Percentiles rank a stretch among this genome's conserved stretches.
These are phyloP conservation scores for Papiliotrema flavescens DNA, from an alignment of 1,284 basidiomycete species.

Conservation along the genomic window DNA sequence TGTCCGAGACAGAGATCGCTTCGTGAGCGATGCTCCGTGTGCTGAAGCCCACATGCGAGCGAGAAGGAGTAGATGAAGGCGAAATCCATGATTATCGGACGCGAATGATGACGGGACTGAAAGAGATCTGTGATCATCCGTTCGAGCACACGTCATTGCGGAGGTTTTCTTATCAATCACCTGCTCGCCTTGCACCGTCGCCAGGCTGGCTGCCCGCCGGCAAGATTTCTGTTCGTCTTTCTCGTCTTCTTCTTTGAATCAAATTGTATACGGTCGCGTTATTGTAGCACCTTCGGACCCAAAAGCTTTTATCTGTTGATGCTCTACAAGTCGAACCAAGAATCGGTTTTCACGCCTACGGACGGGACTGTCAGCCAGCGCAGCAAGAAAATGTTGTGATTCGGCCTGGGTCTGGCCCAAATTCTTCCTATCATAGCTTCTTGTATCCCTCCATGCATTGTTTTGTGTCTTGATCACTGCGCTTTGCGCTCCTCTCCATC, in stretches of 20 bases:
- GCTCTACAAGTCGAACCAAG: conserved; percentile 35
- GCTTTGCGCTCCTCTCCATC: too few relatives aligned
- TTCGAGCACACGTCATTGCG: neutral
- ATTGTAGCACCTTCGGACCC: conserved; percentile 21
- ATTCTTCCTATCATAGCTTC: conserved; percentile 13
- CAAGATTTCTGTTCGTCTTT: neutral
- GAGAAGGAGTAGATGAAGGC: too few relatives aligned
- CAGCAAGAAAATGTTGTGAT: conserved; percentile 1
- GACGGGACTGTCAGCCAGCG: conserved; percentile 19
- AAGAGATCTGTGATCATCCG: too few relatives aligned
- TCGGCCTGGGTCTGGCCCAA: conserved; percentile 45
- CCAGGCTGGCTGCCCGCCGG: neutral
- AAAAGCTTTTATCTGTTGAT: conserved; percentile 9
- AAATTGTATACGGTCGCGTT: conserved; percentile 36
- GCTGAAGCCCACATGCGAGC: neutral
- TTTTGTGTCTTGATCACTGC: neutral
- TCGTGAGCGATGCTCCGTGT: neutral
- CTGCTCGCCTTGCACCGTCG: neutral
- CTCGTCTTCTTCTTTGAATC: conserved; percentile 17
- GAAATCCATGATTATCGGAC: too few relatives aligned
- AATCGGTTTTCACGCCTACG: conserved; percentile 3
- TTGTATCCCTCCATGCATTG: conserved; percentile 2
- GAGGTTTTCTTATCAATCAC: neutral
- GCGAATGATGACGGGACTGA: neutral
- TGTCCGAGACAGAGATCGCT: neutral